Conservation (phyloP, 768 basidiomycete genomes). For the Serpula lacrymans region DNA sequence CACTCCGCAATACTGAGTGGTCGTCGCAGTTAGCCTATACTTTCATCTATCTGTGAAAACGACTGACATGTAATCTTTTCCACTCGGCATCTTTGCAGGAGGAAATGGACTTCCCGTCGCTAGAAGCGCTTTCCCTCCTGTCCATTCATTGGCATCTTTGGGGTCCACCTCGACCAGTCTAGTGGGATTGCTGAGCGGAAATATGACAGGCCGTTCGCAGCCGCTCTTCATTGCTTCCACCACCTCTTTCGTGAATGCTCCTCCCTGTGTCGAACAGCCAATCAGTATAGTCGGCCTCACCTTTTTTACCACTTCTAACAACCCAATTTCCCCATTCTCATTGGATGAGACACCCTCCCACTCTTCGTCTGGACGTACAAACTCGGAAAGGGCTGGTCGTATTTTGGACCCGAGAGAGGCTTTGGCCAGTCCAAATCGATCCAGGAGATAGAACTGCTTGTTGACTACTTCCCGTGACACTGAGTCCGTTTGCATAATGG, state of each 20-base stretch:
- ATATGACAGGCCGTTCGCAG: slow-evolving; percentile 74
- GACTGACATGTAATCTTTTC: slow-evolving; percentile 63
- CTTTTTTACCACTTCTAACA: slow-evolving; percentile 68
- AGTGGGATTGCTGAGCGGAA: slow-evolving; percentile 84
- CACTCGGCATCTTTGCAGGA: slow-evolving; percentile 60
- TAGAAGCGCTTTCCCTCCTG: slow-evolving; percentile 71
- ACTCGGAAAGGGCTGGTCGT: slow-evolving; percentile 48
- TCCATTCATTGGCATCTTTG: slow-evolving; percentile 72
- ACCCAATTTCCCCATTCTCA: slow-evolving; percentile 39
- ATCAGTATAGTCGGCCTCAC: slow-evolving; percentile 82
- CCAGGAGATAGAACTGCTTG: slow-evolving; percentile 67
- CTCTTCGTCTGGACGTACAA: slow-evolving; percentile 54
- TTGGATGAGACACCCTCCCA: slow-evolving; percentile 42
- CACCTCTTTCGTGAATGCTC: slow-evolving; percentile 76
- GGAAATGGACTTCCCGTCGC: slow-evolving; percentile 87
- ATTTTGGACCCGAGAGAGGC: slow-evolving; percentile 44
- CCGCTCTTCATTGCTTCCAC: slow-evolving; percentile 64
- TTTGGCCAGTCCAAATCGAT: slow-evolving; percentile 62
- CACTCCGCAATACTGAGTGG: slow-evolving; percentile 65
- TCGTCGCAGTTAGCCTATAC: slow-evolving; percentile 4
- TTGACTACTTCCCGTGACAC: slow-evolving; percentile 57
- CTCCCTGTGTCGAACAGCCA: slow-evolving; percentile 75
- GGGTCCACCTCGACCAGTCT: slow-evolving; percentile 72
- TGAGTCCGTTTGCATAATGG: slow-evolving; percentile 56
- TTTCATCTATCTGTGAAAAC: background rate